Conservation (phyloP, 2,329 filamentous ascomycete genomes). For the Diaporthe sp. region DNA sequence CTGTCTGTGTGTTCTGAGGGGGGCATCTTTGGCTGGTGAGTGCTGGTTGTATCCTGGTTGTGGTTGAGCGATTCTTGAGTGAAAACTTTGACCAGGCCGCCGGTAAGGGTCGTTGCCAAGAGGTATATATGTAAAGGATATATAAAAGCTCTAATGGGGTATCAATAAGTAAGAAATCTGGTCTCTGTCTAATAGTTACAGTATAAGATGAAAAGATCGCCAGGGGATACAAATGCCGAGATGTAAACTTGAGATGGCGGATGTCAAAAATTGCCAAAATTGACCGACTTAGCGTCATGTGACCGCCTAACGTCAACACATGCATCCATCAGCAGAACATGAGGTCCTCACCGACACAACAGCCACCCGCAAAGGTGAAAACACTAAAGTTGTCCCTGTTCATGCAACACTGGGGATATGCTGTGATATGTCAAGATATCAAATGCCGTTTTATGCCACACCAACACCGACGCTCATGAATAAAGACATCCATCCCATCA, state of each 20-base stretch:
- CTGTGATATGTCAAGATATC: neutral
- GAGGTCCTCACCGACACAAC: neutral
- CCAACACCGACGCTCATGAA: neutral
- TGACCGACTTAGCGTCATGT: slow-evolving; percentile 10
- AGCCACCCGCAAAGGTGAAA: neutral
- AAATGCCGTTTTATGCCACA: neutral
- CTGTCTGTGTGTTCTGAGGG: neutral
- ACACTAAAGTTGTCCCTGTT: neutral
- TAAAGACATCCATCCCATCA: neutral
- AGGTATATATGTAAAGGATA: neutral
- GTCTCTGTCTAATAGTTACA: rapidly evolving
- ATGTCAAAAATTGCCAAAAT: slow-evolving; percentile 1
- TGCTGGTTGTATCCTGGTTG: neutral
- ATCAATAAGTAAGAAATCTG: neutral
- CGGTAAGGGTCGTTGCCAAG: neutral
- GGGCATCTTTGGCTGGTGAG: neutral
- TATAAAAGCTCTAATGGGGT: neutral
- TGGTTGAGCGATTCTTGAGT: neutral
- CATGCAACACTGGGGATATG: neutral
- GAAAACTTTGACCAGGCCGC: neutral
- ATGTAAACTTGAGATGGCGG: neutral
- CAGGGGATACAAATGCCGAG: neutral
- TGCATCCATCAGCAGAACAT: neutral
- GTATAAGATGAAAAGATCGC: neutral
- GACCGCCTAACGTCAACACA: neutral